Conservation (phyloP, 2,329 filamentous ascomycete genomes). For the Fusarium paranaense region DNA sequence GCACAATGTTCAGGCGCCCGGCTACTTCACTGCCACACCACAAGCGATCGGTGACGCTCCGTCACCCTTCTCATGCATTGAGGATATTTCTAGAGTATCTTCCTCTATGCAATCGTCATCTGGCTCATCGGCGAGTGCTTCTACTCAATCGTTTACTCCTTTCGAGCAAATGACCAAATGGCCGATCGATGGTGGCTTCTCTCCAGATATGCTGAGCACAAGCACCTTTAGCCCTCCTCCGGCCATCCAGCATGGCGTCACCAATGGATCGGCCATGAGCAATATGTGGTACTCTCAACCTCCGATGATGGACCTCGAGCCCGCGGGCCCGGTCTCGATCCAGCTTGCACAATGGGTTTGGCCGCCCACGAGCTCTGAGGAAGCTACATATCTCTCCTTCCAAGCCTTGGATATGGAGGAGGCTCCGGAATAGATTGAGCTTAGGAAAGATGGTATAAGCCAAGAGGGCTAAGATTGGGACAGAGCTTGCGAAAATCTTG, state of each 20-base stretch:
- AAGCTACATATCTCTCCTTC: constrained; percentile 26
- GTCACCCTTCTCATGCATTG: constrained; percentile 29
- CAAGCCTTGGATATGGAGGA: constrained; percentile 37
- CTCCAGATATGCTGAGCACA: constrained; percentile 37
- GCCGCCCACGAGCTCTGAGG: constrained; percentile 39
- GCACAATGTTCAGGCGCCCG: constrained; percentile 9
- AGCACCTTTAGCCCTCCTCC: constrained; percentile 28
- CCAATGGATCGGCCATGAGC: constrained; percentile 41
- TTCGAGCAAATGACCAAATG: constrained; percentile 43
- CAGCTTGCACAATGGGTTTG: constrained; percentile 45
- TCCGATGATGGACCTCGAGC: constrained; percentile 46
- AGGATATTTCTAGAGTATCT: constrained; percentile 32
- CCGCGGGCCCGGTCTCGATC: constrained; percentile 37
- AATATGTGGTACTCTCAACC: constrained; percentile 47
- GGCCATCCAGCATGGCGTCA: constrained; percentile 36
- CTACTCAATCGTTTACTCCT: constrained; percentile 38
- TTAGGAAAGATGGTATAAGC: not conserved
- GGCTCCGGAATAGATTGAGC: constrained; percentile 3
- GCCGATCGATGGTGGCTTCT: constrained; percentile 38
- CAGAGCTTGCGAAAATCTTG: not conserved
- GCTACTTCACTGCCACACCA: constrained; percentile 14
- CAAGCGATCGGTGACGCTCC: constrained; percentile 12
- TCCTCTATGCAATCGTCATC: constrained; percentile 42
- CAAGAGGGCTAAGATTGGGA: not conserved
- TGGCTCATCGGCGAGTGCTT: constrained; percentile 35